Conservation (phyloP, 495 filamentous ascomycete species). For the Penicillium psychrofluorescens region DNA sequence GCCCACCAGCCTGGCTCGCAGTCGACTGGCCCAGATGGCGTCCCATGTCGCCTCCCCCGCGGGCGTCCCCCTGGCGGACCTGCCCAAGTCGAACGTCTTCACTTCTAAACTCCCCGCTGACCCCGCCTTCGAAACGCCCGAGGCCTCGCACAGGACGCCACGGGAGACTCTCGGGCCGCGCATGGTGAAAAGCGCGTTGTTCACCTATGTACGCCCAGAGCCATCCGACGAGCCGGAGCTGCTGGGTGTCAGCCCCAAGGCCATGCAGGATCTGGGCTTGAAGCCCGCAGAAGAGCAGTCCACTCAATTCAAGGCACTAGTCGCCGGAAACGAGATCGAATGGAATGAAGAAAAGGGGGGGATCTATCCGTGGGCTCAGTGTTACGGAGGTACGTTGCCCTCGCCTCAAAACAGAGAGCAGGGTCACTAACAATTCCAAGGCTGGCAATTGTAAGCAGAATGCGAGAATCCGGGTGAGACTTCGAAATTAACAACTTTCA, state of each 20-base stretch:
- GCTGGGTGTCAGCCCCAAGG: slow-evolving; percentile 67
- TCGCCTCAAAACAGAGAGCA: slow-evolving; percentile 5
- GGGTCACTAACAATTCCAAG: slow-evolving; percentile 19
- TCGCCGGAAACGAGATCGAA: slow-evolving; percentile 72
- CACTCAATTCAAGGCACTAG: slow-evolving; percentile 66
- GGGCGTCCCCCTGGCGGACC: slow-evolving; percentile 49
- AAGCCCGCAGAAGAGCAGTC: slow-evolving; percentile 55
- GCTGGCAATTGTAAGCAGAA: slow-evolving; percentile 48
- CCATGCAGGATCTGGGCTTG: slow-evolving; percentile 73
- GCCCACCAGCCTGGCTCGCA: slow-evolving; percentile 7
- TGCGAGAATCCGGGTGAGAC: too few relatives aligned
- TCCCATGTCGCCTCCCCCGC: slow-evolving; percentile 39
- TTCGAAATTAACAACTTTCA: slow-evolving; percentile 14
- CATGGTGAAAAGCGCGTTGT: slow-evolving; percentile 77
- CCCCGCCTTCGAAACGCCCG: slow-evolving; percentile 70
- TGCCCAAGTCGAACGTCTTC: slow-evolving; percentile 84
- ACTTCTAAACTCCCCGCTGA: slow-evolving; percentile 75
- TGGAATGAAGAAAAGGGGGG: slow-evolving; percentile 52
- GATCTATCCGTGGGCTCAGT: slow-evolving; percentile 96
- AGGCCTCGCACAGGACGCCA: slow-evolving; percentile 69
- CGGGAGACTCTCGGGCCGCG: slow-evolving; percentile 71
- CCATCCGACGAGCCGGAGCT: slow-evolving; percentile 62
- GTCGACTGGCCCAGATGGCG: slow-evolving; percentile 39
- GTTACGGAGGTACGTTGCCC: slow-evolving; percentile 67
- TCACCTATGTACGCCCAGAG: slow-evolving; percentile 85